phyloP scores from a whole-genome alignment of 768 basidiomycete species.

The Mycena filopes region DNA sequence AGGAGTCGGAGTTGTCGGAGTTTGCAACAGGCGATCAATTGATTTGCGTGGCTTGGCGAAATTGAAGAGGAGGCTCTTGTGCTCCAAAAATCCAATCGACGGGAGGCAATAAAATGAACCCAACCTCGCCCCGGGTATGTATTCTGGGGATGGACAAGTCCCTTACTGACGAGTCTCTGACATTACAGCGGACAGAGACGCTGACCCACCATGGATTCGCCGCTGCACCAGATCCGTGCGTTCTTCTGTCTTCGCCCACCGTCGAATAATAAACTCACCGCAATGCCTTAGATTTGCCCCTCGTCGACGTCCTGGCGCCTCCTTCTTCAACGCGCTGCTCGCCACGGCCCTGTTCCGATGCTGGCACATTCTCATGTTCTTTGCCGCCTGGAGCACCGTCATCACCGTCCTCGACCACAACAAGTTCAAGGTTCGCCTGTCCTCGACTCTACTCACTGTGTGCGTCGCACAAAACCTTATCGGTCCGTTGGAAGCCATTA shows the following conservation, averaged over 20 bases:
- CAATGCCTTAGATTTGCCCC: conserved; percentile 31
- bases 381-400: conserved; percentile 68
- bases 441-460: conserved; percentile 75
- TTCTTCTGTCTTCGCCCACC: neutral
- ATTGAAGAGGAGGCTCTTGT: no score
- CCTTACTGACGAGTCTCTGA: neutral
- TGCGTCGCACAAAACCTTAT: conserved; percentile 43
- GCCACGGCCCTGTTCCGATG: conserved; percentile 56
- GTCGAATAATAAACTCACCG: neutral
- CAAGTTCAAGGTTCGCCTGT: conserved; percentile 55
- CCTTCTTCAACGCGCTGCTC: conserved; percentile 40
- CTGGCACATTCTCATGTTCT: conserved; percentile 77
- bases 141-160: conserved; percentile 2
- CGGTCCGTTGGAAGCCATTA: no score
- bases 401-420: conserved; percentile 63
- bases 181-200: conserved; percentile 13
- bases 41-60: neutral
- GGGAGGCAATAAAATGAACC: neutral
- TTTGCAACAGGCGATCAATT: no score
- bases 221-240: conserved; percentile 27
- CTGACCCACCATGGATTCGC: conserved; percentile 29
- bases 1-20: no score
- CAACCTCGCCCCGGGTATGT: neutral
- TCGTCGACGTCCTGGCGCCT: conserved; percentile 29
- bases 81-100: no score